Base-by-base conservation (phyloP, 75 land plant species). In the Cupressus sempervirens region DNA sequence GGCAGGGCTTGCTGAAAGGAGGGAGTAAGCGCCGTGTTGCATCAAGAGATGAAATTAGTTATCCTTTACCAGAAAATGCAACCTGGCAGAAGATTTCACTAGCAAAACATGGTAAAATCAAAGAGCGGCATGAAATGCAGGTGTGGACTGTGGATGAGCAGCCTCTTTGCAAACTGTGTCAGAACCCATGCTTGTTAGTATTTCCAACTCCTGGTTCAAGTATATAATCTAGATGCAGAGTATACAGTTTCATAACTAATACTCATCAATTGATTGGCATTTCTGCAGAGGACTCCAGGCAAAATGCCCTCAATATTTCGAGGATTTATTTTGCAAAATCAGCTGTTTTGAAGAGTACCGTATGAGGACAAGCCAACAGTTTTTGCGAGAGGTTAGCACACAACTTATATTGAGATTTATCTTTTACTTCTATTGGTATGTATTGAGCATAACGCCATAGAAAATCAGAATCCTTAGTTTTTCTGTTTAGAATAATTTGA, bases 161-260 rank as follows among this genome's bases (percentile, higher is more conserved):
- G 80, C 99, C 99, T 73, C 93, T 98, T 41, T 98, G 99, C 88
- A 96, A 96, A 88, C 94, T 91, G n/a, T 98, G 99, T 85, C 97
- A 93, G 86, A 87, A 62, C 15, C 94, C 94, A 45, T 98, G 99
- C 99, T 86, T 84, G 99, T 97, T 91, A 54, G 95, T 80, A 20
- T 74, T 11, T 34, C 32, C 48, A 81, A 40, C 62, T 2, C 23
- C 14, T 7, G 41, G n/a, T 84, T 16, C 18, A 18, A 38, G 6
- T 18, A n/a, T 45, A 32, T 18, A 50, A 84, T 58, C 23, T 58
- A 58, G 23, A 20, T 23, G 58, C 3, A 58, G 26, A 58, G 26
- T 46, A 84, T 41, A 45, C n/a, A 26, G n/a, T 80, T 40, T 41
- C 36, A 80, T 40, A 14, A 62, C n/a, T 40, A 45, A 23, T 41